phyloP scores from a whole-genome alignment of 176 grass and related monocot species.

The Zizania latifolia region DNA sequence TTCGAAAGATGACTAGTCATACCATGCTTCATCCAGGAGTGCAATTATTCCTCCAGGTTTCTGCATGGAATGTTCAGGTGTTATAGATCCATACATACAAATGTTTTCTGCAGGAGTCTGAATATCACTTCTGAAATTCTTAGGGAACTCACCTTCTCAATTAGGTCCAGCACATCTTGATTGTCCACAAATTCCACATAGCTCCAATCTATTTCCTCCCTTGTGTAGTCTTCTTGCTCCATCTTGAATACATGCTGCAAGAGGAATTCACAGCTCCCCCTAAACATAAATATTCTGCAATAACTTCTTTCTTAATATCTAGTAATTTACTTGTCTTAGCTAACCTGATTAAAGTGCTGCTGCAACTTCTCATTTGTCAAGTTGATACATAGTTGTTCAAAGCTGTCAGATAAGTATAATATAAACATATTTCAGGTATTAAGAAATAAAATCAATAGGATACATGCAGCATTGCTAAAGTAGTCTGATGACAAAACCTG shows the following conservation, averaged over 20 bases:
- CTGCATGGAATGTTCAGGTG: slow-evolving; percentile 45
- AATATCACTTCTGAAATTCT: background rate
- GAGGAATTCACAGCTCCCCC: slow-evolving; percentile 5
- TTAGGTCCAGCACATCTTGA: slow-evolving; percentile 90
- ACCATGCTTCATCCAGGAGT: slow-evolving; percentile 97
- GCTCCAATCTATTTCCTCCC: slow-evolving; percentile 91
- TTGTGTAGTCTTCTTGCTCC: slow-evolving; percentile 97
- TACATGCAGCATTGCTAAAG: background rate
- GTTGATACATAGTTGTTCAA: slow-evolving; percentile 92
- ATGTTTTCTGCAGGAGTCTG: slow-evolving; percentile 7
- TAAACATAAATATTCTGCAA: background rate
- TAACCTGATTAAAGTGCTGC: slow-evolving; percentile 90
- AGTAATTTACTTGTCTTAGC: background rate
- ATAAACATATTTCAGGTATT: background rate
- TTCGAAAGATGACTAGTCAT: slow-evolving; percentile 28
- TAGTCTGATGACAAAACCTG: slow-evolving; percentile 48
- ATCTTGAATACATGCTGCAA: slow-evolving; percentile 96
- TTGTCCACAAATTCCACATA: slow-evolving; percentile 99
- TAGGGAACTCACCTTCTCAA: slow-evolving; percentile 66
- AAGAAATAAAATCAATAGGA: background rate
- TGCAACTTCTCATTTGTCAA: slow-evolving; percentile 96
- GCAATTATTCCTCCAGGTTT: slow-evolving; percentile 99
- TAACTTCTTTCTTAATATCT: background rate
- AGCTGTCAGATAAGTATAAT: slow-evolving; percentile 54
- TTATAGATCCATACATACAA: slow-evolving; percentile 15